A percentile compares a stretch with the other conserved stretches of the same genome.
Conservation (phyloP, 1,284 basidiomycete species). For the Tylopilus sp. region DNA sequence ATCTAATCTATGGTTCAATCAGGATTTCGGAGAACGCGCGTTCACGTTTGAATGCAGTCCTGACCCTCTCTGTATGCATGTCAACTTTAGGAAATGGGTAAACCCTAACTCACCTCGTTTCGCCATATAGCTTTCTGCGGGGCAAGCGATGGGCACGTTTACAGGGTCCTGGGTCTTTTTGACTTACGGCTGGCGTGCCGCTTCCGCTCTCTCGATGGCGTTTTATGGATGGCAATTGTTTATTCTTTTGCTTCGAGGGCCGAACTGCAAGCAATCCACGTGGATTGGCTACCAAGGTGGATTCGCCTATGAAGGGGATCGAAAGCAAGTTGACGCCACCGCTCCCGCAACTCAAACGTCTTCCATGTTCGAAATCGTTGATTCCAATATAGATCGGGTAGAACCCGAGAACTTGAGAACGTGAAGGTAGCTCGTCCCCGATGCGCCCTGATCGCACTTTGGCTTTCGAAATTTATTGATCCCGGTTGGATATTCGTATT, state of each 20-base stretch:
- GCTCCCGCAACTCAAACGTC: conserved; percentile 8
- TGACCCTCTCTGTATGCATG: conserved; percentile 48
- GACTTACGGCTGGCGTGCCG: conserved; percentile 46
- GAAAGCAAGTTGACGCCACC: background rate
- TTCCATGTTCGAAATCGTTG: background rate
- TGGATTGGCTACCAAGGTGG: conserved; percentile 30
- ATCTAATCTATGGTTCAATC: conserved; percentile 4
- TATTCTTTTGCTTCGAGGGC: conserved; percentile 40
- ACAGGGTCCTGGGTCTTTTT: conserved; percentile 48
- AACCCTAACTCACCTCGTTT: background rate
- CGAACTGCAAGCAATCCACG: conserved; percentile 33
- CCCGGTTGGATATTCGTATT: background rate
- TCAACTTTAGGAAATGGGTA: background rate
- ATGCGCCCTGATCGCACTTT: background rate
- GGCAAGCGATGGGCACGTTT: conserved; percentile 50
- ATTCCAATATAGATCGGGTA: background rate
- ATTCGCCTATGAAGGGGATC: conserved; percentile 6
- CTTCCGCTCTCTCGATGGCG: conserved; percentile 44
- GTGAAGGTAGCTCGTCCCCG: background rate
- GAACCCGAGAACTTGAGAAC: background rate
- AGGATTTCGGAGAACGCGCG: conserved; percentile 55
- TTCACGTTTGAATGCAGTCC: conserved; percentile 59
- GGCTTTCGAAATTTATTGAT: background rate
- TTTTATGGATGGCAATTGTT: conserved; percentile 40
- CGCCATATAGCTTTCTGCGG: conserved; percentile 35